Percentiles rank a stretch among this genome's conserved stretches.
Evolutionary conservation across 768 basidiomycete genomes (phyloP).

Genomic region (Boletus subcaerulescens): DNA sequence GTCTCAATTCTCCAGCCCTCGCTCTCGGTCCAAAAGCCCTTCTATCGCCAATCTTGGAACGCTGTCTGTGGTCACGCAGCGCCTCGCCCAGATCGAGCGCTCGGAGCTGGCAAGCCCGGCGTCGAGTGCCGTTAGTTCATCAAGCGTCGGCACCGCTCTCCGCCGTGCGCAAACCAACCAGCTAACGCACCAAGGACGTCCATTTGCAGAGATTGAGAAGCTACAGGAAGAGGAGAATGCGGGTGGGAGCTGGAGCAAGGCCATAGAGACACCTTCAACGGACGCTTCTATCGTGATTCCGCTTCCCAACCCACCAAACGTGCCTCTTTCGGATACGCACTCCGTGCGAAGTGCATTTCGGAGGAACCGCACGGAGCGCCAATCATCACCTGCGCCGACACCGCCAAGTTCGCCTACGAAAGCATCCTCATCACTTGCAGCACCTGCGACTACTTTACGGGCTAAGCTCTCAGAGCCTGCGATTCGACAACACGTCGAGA

Average conservation of each 20-base stretch:
- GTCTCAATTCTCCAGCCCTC: slow-evolving; percentile 24
- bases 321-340: slow-evolving; percentile 1
- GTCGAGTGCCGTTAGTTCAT: slow-evolving; percentile 19
- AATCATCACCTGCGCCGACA: background rate
- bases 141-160: slow-evolving; percentile 23
- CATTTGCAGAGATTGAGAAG: slow-evolving; percentile 26
- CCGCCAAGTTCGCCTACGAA: slow-evolving; percentile 14
- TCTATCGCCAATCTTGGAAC: slow-evolving; percentile 61
- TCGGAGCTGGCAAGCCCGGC: slow-evolving; percentile 18
- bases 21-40: slow-evolving; percentile 43
- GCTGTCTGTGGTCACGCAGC: slow-evolving; percentile 63
- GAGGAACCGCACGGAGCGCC: slow-evolving; percentile 1
- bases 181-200: slow-evolving; percentile 6
- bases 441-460: slow-evolving; percentile 5
- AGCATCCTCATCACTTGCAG: background rate
- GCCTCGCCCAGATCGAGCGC: slow-evolving; percentile 58
- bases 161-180: slow-evolving; percentile 21
- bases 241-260: background rate
- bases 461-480: slow-evolving; percentile 21
- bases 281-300: slow-evolving; percentile 25
- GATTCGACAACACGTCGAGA: slow-evolving; percentile 17
- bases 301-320: slow-evolving; percentile 17
- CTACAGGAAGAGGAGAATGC: slow-evolving; percentile 12
- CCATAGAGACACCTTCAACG: slow-evolving; percentile 16
- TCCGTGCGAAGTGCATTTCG: slow-evolving; percentile 27